Evolutionary conservation across 345 rosid genomes (phyloP), one percentile per base, ranked within the genome.

Genomic region (Reutealis trisperma): DNA sequence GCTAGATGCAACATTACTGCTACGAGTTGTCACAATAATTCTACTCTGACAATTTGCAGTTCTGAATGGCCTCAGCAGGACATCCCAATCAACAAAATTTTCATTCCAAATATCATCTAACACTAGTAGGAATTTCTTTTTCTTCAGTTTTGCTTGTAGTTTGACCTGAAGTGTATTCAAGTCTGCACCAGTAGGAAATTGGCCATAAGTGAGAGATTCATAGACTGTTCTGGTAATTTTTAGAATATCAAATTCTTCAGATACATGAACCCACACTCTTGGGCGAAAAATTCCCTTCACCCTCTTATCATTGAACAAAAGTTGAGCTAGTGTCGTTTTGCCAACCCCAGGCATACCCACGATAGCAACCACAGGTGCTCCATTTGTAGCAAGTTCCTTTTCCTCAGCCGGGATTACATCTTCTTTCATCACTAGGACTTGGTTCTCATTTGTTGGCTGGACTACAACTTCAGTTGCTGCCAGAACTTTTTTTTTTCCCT

Each of bases 81-180:
- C 22, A 19, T 25, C 22, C 84, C 80, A 77, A 0, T 49, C 8
- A 27, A 30, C 34, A 13, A n/a, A 25, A 9, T 51, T 27, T 2
- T 77, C 75, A 11, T 32, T 72, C 80, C 84, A 81, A 27, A 72
- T 42, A 58, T 81, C 77, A 67, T 81, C 84, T 15, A 81, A 47
- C 18, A 77, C 73, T 19, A 81, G 67, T 24, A 75, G 54, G 10
- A 51, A 34, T 12, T 16, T 55, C 7, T 66, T 16, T 13, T 49
- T 62, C 14, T 0, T 41, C 49, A 75, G 18, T 2, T 1, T 4
- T 21, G 49, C 15, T 49, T 65, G 21, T 18, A 75, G 13, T 11
- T 32, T 27, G 44, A 21, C 14, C 15, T 66, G 78, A 51, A 75
- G 78, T 37, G 57, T 47, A 54, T 75, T 55, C 37, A 75, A 75